A percentile compares a stretch with the other conserved stretches of the same genome.
phyloP scores from a whole-genome alignment of 2,329 filamentous ascomycete species.

The Aspergillus cejpii region DNA sequence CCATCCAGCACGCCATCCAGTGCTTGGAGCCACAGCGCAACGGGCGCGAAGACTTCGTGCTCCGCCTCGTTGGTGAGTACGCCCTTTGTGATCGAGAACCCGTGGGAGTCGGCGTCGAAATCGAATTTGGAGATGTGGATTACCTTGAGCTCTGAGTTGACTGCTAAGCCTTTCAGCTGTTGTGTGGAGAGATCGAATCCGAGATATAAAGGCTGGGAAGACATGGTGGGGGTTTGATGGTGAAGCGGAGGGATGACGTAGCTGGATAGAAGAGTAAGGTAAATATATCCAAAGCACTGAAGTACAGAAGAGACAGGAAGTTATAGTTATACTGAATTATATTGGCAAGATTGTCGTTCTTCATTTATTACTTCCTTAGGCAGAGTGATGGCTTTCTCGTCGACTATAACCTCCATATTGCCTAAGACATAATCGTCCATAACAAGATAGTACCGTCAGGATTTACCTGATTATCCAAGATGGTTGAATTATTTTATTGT shows the following conservation, averaged over 20 bases:
- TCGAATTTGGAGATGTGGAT: slow-evolving; percentile 84
- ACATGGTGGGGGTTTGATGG: slow-evolving; percentile 27
- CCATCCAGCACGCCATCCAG: slow-evolving; percentile 75
- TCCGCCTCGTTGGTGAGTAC: slow-evolving; percentile 75
- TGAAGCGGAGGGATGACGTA: slow-evolving; percentile 3
- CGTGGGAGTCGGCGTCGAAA: slow-evolving; percentile 76
- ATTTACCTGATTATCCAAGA: too few species aligned
- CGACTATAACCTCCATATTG: too few species aligned
- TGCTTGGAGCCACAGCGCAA: slow-evolving; percentile 90
- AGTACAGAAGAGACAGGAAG: too few species aligned
- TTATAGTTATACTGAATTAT: too few species aligned
- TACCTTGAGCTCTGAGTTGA: slow-evolving; percentile 74
- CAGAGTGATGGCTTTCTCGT: too few species aligned
- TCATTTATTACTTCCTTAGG: too few species aligned
- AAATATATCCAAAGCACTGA: too few species aligned
- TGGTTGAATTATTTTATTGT: too few species aligned
- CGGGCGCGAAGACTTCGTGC: slow-evolving; percentile 85
- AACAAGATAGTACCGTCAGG: too few species aligned
- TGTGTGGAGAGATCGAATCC: slow-evolving; percentile 96
- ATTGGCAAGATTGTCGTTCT: too few species aligned
- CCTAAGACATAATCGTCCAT: too few species aligned
- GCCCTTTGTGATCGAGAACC: slow-evolving; percentile 79
- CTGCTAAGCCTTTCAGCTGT: slow-evolving; percentile 88
- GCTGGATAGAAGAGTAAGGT: too few species aligned
- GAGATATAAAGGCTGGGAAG: slow-evolving; percentile 62